Percentiles rank a stretch among this genome's conserved stretches.
Evolutionary conservation across 306 rosid species (phyloP).

Genomic region (cucumber (Cucumis sativus)): Cucumber_9930_V3 NC_026657.2:2838001-2838500

Average conservation of each 20-base stretch:
- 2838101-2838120: not conserved
- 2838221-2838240: not conserved
- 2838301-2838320: not conserved
- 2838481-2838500: not conserved
- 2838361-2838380: constrained; percentile 84
- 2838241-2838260: not conserved
- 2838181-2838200: not conserved
- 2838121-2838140: not conserved
- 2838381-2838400: constrained; percentile 60
- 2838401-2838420: constrained; percentile 56
- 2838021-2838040: not conserved
- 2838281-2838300: not conserved
- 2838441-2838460: constrained; percentile 37
- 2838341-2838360: constrained; percentile 71
- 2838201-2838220: not conserved
- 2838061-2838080: not conserved
- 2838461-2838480: not conserved
- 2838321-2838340: constrained; percentile 57
- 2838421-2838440: constrained; percentile 44
- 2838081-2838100: not conserved
- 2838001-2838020: no score
- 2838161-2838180: not conserved
- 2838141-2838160: not conserved
- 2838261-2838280: not conserved
- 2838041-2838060: not conserved